Conservation (phyloP, 352 stramenopile genomes). For the Globisporangium heterothallicum region DNA sequence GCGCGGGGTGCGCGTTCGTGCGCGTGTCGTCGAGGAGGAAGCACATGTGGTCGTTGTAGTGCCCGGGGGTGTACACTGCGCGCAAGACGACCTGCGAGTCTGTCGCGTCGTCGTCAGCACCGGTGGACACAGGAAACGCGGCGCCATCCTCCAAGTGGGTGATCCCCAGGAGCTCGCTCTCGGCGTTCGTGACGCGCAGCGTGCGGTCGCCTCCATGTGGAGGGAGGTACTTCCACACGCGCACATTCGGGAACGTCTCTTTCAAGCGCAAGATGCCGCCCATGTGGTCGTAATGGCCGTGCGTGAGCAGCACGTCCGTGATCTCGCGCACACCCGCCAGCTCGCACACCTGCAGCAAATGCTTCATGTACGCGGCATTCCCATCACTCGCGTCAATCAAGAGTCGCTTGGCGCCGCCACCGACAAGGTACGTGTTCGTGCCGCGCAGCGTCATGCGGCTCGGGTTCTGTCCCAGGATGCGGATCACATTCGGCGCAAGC, state of each 20-base stretch:
- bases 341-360: conserved; percentile 37
- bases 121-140: conserved; percentile 26
- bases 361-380: conserved; percentile 42
- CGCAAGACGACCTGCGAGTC: conserved; percentile 24
- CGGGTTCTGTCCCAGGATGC: conserved; percentile 80
- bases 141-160: conserved; percentile 29
- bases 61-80: conserved; percentile 73
- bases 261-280: conserved; percentile 67
- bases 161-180: conserved; percentile 44
- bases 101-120: background rate
- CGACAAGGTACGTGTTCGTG: conserved; percentile 89
- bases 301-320: conserved; percentile 81
- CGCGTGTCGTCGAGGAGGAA: conserved; percentile 43
- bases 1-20: conserved; percentile 5
- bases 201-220: conserved; percentile 18
- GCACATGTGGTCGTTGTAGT: conserved; percentile 83
- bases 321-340: conserved; percentile 41
- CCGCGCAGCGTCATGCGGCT: conserved; percentile 85
- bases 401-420: conserved; percentile 47
- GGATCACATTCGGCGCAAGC: conserved; percentile 49
- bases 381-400: conserved; percentile 81
- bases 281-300: conserved; percentile 87
- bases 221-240: conserved; percentile 71
- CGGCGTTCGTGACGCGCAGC: conserved; percentile 40
- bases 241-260: conserved; percentile 41